Percentiles rank a stretch among this genome's conserved stretches.
Conservation (phyloP, 2,329 filamentous ascomycete species). For the Ceratocystis cubensis region DNA sequence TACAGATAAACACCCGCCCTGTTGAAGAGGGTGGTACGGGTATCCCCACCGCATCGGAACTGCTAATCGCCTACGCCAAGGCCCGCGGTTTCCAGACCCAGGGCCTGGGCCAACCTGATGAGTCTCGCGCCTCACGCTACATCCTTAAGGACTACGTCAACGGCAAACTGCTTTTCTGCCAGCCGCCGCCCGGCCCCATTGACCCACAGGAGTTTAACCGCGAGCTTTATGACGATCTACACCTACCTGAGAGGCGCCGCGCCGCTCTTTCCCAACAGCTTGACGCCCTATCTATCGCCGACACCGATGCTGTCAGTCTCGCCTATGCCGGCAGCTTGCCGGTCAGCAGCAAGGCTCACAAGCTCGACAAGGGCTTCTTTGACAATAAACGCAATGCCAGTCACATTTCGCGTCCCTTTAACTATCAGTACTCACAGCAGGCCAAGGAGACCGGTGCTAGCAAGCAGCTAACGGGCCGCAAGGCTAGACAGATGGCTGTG, state of each 20-base stretch:
- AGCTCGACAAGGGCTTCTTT: conserved; percentile 85
- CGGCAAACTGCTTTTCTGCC: conserved; percentile 84
- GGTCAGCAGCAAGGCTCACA: conserved; percentile 59
- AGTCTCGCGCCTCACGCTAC: conserved; percentile 78
- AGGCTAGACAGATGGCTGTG: conserved; percentile 67
- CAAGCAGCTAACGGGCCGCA: conserved; percentile 69
- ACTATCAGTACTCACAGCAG: conserved; percentile 76
- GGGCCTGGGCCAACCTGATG: conserved; percentile 81
- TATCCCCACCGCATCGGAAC: conserved; percentile 67
- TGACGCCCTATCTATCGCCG: conserved; percentile 35
- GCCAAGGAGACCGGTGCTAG: conserved; percentile 37
- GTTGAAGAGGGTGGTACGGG: conserved; percentile 89
- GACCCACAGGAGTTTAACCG: conserved; percentile 71
- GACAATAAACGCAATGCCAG: conserved; percentile 47
- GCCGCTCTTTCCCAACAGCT: conserved; percentile 45
- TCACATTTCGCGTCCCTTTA: conserved; percentile 70
- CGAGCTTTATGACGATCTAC: conserved; percentile 71
- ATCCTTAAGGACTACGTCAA: conserved; percentile 96
- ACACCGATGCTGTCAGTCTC: conserved; percentile 24
- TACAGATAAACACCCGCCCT: conserved; percentile 69
- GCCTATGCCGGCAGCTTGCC: conserved; percentile 31
- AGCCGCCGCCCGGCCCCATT: conserved; percentile 65
- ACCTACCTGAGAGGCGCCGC: conserved; percentile 71
- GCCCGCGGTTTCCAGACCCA: conserved; percentile 85
- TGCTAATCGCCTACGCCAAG: conserved; percentile 73